Evolutionary conservation across 2,329 filamentous ascomycete species (phyloP), one percentile per base, ranked within the genome.

Genomic region (Ceratocystis cubensis): DNA sequence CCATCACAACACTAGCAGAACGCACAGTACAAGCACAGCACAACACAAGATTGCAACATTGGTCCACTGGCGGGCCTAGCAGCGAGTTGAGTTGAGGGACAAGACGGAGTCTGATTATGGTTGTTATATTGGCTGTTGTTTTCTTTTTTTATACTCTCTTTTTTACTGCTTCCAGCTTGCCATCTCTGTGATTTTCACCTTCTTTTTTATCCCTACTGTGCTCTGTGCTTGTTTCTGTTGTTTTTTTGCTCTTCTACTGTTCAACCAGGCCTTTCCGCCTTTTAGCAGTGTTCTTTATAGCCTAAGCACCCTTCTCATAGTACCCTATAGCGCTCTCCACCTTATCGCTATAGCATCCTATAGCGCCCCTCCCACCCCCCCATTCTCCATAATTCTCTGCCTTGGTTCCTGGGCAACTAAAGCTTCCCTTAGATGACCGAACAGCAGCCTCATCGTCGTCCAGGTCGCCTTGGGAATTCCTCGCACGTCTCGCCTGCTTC

Each of bases 381-480:
- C 46, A 45, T 62, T 62, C 22, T 61, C 44, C 53, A 22, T 56
- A 33, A 46, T 59, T 63, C 56, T 64, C 66, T 67, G 66, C 66
- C 66, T 67, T 65, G 66, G 63, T 67, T 67, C 57, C 66, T 46
- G 66, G 66, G 66, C 66, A 67, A 48, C 61, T 61, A 57, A 50
- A 41, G 61, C 66, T 64, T 56, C 63, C 46, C 45, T 62, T 56
- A 62, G 63, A 67, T 67, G 66, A 67, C 63, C 53, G 63, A 67
- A 61, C 66, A 67, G 41, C 45, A 41, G 37, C 37, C 37, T 41
- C 37, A 46, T 61, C 63, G 45, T 45, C 63, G 46, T 57, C 57
- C 57, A 57, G 17, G 33, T 63, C 57, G 63, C 57, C 65, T 64
- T 57, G 53, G 53, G 22, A 25, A 57, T 63, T 63, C 61, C n/a